Evolutionary conservation across 495 filamentous ascomycete species (phyloP).

Genomic region (Aspergillus affinis): DNA sequence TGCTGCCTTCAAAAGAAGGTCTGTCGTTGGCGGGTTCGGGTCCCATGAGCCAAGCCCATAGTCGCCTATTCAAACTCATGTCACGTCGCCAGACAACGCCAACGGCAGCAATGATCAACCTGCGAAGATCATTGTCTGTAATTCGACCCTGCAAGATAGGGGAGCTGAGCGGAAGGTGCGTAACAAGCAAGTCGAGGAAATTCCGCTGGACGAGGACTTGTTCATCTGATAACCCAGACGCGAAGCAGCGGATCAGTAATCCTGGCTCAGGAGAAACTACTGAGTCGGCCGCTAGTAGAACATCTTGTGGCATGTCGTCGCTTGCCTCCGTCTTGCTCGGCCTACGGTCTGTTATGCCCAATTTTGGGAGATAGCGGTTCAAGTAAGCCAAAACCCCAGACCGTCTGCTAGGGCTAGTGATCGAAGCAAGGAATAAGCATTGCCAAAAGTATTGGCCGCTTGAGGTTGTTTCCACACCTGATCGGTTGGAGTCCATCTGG

Average conservation of each 20-base stretch:
- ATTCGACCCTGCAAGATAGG: slow-evolving; percentile 73
- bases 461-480: slow-evolving; percentile 50
- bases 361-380: slow-evolving; percentile 71
- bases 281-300: slow-evolving; percentile 57
- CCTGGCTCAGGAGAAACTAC: slow-evolving; percentile 93
- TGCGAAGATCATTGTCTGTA: slow-evolving; percentile 70
- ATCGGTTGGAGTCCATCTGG: slow-evolving; percentile 39
- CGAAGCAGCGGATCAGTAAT: slow-evolving; percentile 84
- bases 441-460: slow-evolving; percentile 96
- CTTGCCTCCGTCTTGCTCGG: slow-evolving; percentile 27
- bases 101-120: slow-evolving; percentile 75
- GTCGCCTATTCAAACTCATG: slow-evolving; percentile 90
- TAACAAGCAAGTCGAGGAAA: slow-evolving; percentile 89
- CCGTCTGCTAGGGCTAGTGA: slow-evolving; percentile 80
- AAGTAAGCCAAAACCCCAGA: slow-evolving; percentile 87
- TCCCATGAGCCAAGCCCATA: slow-evolving; percentile 97
- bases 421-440: slow-evolving; percentile 89
- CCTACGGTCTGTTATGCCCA: slow-evolving; percentile 50
- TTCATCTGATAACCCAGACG: slow-evolving; percentile 82
- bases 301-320: slow-evolving; percentile 28
- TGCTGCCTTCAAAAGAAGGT: slow-evolving; percentile 46
- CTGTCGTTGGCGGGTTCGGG: slow-evolving; percentile 63
- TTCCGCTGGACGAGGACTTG: slow-evolving; percentile 91
- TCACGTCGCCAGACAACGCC: slow-evolving; percentile 85
- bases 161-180: slow-evolving; percentile 86